Evolutionary conservation across 148 eudicot genomes (phyloP).

Genomic region (Pouteria glomerata): DNA sequence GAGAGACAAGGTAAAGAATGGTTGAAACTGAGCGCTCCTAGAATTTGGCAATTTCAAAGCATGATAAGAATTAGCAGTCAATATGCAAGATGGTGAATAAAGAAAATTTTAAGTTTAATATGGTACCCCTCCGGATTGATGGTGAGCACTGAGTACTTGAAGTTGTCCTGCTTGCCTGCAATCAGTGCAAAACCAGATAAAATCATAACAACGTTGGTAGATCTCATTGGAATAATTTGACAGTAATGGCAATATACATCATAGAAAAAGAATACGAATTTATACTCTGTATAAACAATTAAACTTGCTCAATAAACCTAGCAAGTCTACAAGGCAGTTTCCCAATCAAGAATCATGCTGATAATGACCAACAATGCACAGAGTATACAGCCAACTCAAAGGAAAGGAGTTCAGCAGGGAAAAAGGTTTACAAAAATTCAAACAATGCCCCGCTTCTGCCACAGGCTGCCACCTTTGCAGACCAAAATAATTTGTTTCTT

Average conservation of each 20-base stretch:
- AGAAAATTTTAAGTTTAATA: constrained; percentile 6
- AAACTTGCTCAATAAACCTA: background rate
- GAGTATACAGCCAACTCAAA: background rate
- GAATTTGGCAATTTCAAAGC: constrained; percentile 10
- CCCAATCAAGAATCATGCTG: background rate
- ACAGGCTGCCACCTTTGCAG: too few relatives aligned
- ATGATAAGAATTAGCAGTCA: constrained; percentile 17
- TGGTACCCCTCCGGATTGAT: constrained; percentile 98
- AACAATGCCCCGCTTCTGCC: too few relatives aligned
- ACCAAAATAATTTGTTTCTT: too few relatives aligned
- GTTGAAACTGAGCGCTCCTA: constrained; percentile 99
- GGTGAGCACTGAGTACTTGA: constrained; percentile 96
- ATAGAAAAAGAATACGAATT: background rate
- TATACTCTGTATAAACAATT: background rate
- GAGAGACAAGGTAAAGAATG: constrained; percentile 90
- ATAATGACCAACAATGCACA: background rate
- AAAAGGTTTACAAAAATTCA: too few relatives aligned
- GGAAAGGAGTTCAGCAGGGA: background rate
- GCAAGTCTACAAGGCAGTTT: background rate
- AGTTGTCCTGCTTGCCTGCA: constrained; percentile 92
- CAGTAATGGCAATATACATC: background rate
- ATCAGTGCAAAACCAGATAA: constrained; percentile 16
- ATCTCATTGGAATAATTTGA: background rate
- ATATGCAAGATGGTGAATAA: constrained; percentile 9
- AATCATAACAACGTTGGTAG: background rate